phyloP scores from a whole-genome alignment of 768 basidiomycete genomes.

The Hirschioporus abietinus region DNA sequence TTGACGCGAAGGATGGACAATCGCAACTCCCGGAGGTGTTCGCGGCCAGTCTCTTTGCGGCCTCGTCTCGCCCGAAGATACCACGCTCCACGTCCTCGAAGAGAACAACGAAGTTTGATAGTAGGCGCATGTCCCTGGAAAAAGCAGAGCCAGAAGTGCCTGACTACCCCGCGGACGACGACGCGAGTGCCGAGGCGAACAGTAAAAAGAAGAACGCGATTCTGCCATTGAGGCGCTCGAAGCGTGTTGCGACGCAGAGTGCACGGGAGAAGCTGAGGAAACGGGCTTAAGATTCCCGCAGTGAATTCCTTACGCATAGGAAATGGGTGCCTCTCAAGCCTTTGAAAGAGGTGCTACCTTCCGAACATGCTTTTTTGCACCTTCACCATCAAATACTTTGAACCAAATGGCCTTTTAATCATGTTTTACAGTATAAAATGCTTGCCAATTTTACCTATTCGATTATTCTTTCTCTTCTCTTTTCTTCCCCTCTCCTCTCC shows the following conservation, averaged over 20 bases:
- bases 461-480: slow-evolving; percentile 13
- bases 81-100: slow-evolving; percentile 6
- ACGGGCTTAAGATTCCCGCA: neutral
- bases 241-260: slow-evolving; percentile 45
- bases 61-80: neutral
- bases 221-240: slow-evolving; percentile 54
- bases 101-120: slow-evolving; percentile 5
- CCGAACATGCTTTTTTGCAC: neutral
- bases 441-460: slow-evolving; percentile 11
- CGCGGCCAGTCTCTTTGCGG: slow-evolving; percentile 1
- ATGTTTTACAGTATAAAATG: slow-evolving; percentile 1
- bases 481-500: slow-evolving; percentile 14
- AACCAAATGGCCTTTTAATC: slow-evolving; percentile 1
- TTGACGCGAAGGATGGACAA: slow-evolving; percentile 13
- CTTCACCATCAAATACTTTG: neutral
- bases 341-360: neutral
- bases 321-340: neutral
- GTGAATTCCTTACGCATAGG: neutral
- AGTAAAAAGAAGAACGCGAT: slow-evolving; percentile 19
- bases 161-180: neutral
- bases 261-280: neutral
- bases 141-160: neutral
- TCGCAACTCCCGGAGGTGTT: slow-evolving; percentile 13
- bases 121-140: neutral
- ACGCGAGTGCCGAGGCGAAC: neutral